Conservation (phyloP, 768 basidiomycete genomes). For the Pleurotus giganteus region DNA sequence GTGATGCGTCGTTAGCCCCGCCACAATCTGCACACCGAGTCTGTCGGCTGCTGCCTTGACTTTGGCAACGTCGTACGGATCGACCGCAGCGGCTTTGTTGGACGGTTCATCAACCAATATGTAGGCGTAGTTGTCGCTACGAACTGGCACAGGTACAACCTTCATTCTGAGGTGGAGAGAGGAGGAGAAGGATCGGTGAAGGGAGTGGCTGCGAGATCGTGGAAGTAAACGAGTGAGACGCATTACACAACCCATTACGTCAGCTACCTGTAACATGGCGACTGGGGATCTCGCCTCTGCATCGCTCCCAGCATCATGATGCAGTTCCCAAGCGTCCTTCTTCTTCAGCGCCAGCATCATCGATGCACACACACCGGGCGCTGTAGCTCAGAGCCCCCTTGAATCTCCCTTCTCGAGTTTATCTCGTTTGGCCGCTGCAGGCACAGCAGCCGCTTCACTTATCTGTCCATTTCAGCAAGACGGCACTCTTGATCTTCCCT, state of each 20-base stretch:
- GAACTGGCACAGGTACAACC: constrained; percentile 75
- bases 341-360: background rate
- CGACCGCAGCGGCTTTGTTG: constrained; percentile 73
- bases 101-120: constrained; percentile 69
- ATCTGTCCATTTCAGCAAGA: background rate
- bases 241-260: too few species aligned
- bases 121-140: constrained; percentile 84
- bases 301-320: background rate
- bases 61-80: constrained; percentile 75
- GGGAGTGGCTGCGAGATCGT: constrained; percentile 11
- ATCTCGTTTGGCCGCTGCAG: background rate
- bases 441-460: background rate
- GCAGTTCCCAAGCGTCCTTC: background rate
- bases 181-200: constrained; percentile 18
- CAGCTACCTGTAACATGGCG: too few species aligned
- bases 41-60: constrained; percentile 60
- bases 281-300: background rate
- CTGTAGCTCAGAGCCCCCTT: background rate
- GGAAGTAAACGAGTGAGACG: constrained; percentile 1
- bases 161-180: constrained; percentile 48
- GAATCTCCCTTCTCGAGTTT: background rate
- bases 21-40: constrained; percentile 63
- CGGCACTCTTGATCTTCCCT: background rate
- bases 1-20: constrained; percentile 88
- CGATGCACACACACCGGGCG: background rate